Evolutionary conservation across 306 rosid genomes (phyloP).

Genomic region (Quillaja saponaria): DNA sequence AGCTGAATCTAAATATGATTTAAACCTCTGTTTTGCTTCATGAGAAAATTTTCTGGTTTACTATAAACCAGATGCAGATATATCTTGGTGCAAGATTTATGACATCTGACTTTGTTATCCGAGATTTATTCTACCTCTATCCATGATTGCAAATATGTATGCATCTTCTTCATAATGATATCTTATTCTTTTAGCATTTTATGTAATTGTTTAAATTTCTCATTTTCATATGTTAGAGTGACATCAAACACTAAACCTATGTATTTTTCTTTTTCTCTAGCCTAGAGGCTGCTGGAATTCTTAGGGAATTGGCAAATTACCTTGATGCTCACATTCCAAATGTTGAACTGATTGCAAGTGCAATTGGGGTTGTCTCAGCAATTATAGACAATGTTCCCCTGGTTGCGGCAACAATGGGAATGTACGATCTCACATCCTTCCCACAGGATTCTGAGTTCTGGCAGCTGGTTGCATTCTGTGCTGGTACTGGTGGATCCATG

Average conservation of each 20-base stretch:
- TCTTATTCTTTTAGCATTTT: no score
- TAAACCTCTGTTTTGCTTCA: no score
- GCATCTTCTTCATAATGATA: no score
- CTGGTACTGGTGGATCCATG: conserved; percentile 99
- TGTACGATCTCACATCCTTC: conserved; percentile 76
- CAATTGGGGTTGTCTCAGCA: conserved; percentile 84
- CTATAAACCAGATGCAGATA: no score
- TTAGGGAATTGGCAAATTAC: conserved; percentile 83
- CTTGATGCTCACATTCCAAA: conserved; percentile 72
- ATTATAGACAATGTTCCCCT: conserved; percentile 88
- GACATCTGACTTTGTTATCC: no score
- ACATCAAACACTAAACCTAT: not conserved
- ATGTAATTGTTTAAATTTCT: no score
- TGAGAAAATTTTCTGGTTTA: no score
- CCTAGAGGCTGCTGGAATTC: conserved; percentile 88
- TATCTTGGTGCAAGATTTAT: no score
- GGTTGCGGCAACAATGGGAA: conserved; percentile 95
- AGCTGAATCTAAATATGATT: no score
- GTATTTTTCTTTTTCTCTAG: conserved; percentile 37
- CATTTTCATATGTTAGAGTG: not conserved
- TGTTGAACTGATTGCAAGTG: conserved; percentile 68
- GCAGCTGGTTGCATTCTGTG: conserved; percentile 87
- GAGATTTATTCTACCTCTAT: no score
- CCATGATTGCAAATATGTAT: no score
- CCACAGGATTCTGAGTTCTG: conserved; percentile 95